Evolutionary conservation across 129 eudicot species (phyloP).

Genomic region (Dittrichia graveolens): DNA sequence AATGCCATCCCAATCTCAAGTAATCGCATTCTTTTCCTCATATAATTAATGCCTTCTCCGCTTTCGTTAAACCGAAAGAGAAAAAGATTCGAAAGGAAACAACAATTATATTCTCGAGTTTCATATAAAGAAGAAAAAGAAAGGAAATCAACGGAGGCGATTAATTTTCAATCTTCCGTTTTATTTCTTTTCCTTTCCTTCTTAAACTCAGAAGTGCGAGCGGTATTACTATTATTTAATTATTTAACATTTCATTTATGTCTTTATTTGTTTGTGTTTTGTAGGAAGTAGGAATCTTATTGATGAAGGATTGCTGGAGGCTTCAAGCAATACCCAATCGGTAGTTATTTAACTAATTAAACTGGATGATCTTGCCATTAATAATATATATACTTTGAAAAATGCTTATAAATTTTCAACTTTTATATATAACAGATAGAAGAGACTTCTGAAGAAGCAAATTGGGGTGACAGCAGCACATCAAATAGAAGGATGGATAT

Average conservation of each 20-base stretch:
- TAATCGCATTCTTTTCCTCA: slow-evolving; percentile 24
- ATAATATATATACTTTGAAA: background rate
- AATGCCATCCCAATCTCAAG: slow-evolving; percentile 62
- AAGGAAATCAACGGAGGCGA: too few species aligned
- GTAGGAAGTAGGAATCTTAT: slow-evolving; percentile 47
- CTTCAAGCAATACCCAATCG: slow-evolving; percentile 29
- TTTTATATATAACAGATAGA: slow-evolving; percentile 10
- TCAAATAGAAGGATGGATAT: slow-evolving; percentile 45
- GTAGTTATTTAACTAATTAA: slow-evolving; percentile 24
- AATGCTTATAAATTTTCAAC: background rate
- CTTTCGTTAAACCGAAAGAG: background rate
- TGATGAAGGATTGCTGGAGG: slow-evolving; percentile 19
- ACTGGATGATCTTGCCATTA: background rate
- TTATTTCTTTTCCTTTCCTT: too few species aligned
- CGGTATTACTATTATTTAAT: too few species aligned
- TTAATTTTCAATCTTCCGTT: too few species aligned
- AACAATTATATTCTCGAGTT: background rate
- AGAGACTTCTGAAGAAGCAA: slow-evolving; percentile 23
- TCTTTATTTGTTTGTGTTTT: background rate
- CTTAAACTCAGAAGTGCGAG: too few species aligned
- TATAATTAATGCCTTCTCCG: too few species aligned
- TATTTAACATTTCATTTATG: too few species aligned
- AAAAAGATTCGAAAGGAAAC: background rate
- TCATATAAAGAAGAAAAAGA: too few species aligned
- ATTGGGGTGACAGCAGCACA: slow-evolving; percentile 16